phyloP scores from a whole-genome alignment of 2,329 filamentous ascomycete species.

The Aspergillus carbonarius region DNA sequence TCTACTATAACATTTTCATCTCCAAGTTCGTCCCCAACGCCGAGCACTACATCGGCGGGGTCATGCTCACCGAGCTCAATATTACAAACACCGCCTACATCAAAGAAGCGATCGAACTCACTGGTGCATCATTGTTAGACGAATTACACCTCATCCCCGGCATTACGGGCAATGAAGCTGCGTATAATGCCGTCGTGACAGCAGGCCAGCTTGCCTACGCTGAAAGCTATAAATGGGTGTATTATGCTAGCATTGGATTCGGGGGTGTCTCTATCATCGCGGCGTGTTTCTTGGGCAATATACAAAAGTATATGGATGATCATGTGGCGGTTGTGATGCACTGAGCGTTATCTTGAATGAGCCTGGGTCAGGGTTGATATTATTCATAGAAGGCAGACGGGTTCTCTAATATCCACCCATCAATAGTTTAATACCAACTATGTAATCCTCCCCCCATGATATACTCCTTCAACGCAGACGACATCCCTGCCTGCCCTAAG shows the following conservation, averaged over 20 bases:
- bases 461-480: too few species aligned
- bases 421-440: too few species aligned
- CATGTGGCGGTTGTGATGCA: conserved; percentile 54
- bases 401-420: too few species aligned
- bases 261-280: conserved; percentile 58
- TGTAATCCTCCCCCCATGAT: too few species aligned
- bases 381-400: background rate
- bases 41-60: conserved; percentile 50
- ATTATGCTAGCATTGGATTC: conserved; percentile 63
- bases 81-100: conserved; percentile 53
- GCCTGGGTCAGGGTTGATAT: background rate
- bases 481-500: too few species aligned
- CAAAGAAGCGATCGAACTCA: conserved; percentile 53
- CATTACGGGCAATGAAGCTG: conserved; percentile 52
- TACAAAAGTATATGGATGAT: conserved; percentile 59
- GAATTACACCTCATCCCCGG: conserved; percentile 52
- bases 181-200: conserved; percentile 53
- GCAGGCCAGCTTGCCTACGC: conserved; percentile 60
- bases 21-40: conserved; percentile 49
- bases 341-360: background rate
- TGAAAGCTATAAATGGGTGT: conserved; percentile 60
- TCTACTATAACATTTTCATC: conserved; percentile 55
- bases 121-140: conserved; percentile 52
- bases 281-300: conserved; percentile 59
- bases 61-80: conserved; percentile 50